These are phyloP conservation scores for Kazachstania taianensis DNA, from an alignment of 805 yeast genomes.

Conservation along the genomic window DNA sequence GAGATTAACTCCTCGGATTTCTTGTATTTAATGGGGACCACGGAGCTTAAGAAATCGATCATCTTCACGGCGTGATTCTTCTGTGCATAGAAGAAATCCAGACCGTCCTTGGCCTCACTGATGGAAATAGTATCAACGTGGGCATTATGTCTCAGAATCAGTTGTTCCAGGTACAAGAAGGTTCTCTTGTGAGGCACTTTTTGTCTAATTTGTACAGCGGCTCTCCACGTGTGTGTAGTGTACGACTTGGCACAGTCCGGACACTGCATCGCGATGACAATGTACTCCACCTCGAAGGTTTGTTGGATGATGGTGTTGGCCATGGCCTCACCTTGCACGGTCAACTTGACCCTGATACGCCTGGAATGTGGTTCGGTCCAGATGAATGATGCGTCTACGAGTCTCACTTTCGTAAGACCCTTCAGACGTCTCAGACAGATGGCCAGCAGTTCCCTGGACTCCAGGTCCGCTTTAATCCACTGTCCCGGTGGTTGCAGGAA, in stretches of 20 bases:
- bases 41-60: constrained; percentile 80
- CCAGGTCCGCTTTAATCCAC: constrained; percentile 86
- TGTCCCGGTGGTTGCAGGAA: constrained; percentile 90
- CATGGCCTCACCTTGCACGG: constrained; percentile 96
- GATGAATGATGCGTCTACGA: constrained; percentile 87
- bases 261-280: constrained; percentile 93
- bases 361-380: constrained; percentile 99
- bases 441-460: constrained; percentile 87
- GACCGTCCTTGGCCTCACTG: constrained; percentile 86
- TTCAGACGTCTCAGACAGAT: constrained; percentile 78
- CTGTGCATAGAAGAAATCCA: constrained; percentile 85
- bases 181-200: constrained; percentile 96
- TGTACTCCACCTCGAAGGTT: constrained; percentile 86
- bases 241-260: constrained; percentile 97
- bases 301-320: constrained; percentile 87
- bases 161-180: constrained; percentile 87
- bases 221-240: constrained; percentile 97
- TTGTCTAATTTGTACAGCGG: constrained; percentile 94
- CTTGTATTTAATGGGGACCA: constrained; percentile 73
- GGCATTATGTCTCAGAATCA: constrained; percentile 85
- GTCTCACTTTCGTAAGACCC: constrained; percentile 75
- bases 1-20: constrained; percentile 87
- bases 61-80: constrained; percentile 88
- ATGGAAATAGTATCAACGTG: constrained; percentile 90
- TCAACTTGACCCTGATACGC: constrained; percentile 79